phyloP scores from a whole-genome alignment of 208 protist genomes.

The Leishmania mexicana region DNA sequence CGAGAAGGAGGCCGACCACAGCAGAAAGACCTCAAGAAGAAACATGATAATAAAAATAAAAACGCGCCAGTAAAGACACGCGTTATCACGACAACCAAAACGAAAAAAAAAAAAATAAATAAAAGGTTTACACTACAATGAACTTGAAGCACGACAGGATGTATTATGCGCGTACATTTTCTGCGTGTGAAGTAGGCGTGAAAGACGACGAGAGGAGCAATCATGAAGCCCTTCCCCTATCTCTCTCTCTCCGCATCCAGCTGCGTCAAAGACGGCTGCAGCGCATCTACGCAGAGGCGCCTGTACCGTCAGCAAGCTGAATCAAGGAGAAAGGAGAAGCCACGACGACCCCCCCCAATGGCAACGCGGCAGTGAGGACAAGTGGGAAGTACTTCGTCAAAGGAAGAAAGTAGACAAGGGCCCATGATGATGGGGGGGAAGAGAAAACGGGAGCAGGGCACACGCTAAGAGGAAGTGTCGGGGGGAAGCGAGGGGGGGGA shows the following conservation, averaged over 20 bases:
- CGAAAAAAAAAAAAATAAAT: background rate
- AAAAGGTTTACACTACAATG: conserved; percentile 7
- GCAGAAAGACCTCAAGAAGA: background rate
- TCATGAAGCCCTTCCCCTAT: background rate
- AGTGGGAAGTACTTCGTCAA: background rate
- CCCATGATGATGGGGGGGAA: background rate
- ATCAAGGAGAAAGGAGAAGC: background rate
- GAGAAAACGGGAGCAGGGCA: background rate
- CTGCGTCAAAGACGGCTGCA: background rate
- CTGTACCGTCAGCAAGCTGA: background rate
- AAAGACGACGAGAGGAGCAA: background rate
- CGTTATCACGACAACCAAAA: background rate
- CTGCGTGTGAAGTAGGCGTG: background rate
- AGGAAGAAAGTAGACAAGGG: background rate
- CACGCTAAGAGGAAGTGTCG: background rate
- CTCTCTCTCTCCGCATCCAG: background rate
- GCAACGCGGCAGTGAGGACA: background rate
- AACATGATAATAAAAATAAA: conserved; percentile 4
- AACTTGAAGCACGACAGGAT: background rate
- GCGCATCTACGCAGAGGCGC: background rate
- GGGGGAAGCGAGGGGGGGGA: background rate
- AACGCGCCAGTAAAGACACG: background rate
- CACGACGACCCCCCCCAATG: background rate
- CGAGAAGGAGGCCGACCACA: background rate
- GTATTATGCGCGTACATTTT: background rate